Base-by-base conservation (phyloP, 2,329 filamentous ascomycete genomes). In the Penicillium nordicum region DNA sequence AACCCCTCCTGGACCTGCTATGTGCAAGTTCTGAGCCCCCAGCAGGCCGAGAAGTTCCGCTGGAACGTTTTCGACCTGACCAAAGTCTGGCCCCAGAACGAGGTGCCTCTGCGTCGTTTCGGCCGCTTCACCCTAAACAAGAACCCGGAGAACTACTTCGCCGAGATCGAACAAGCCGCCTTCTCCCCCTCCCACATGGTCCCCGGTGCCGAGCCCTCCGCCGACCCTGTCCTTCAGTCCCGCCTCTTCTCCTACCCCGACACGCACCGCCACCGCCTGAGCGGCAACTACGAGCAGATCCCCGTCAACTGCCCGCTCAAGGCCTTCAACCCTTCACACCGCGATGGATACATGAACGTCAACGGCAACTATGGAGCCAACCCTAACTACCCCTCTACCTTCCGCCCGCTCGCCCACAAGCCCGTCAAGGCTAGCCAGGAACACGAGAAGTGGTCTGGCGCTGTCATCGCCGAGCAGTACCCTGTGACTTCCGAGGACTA, bases 231-330 rank as follows among this genome's bases (percentile, higher is more conserved):
- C 37, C 78, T 89, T 3, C 86, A 89, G 72, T 83, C 82, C 38
- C 84, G 87, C 54, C 79, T 89, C 40, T 89, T 89, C 78, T 88
- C 85, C 1, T 89, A 89, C 74, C 83, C 85, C 11, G 86, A 89
- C 67, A 86, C 85, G 25, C 84, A 86, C 59, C 80, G 84, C 37
- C 82, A 88, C 72, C 83, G 85, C 43, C 74, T 87, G 3, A 84
- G 85, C 34, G 78, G 78, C 49, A 88, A 88, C 74, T 87, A 85
- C 72, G 81, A 85, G 62, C 83, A 87, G 67, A 81, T 87, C 52
- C 84, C 84, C 23, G 81, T 84, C 63, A 87, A 87, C 73, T 77
- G 77, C 50, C 80, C 83, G 53, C 57, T 79, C 61, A 76, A 72
- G 77, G 67, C 75, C 77, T 77, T 77, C 74, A 80, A 83, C 79